phyloP scores from a whole-genome alignment of 352 stramenopile genomes.

The Phytophthora boehmeriae region DNA sequence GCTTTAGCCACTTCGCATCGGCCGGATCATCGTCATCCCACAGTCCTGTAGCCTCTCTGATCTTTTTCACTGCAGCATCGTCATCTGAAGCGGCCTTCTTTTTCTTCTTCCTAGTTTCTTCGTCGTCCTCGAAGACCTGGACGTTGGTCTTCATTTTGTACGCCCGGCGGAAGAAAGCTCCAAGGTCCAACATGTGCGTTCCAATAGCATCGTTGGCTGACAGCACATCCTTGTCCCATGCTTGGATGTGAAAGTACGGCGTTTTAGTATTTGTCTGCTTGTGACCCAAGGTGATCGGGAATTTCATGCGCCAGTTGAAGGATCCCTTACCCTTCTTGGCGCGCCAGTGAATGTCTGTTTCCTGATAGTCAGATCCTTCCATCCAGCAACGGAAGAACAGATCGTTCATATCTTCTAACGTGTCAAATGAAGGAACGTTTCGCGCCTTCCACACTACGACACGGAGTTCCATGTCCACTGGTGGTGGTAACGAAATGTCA shows the following conservation, averaged over 20 bases:
- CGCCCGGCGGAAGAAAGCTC: constrained; percentile 70
- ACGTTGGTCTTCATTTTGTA: constrained; percentile 81
- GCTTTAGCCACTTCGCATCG: constrained; percentile 86
- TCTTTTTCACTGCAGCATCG: constrained; percentile 81
- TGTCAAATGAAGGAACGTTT: constrained; percentile 88
- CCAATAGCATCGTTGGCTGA: constrained; percentile 93
- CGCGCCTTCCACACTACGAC: constrained; percentile 93
- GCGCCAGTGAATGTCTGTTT: constrained; percentile 95
- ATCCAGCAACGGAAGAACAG: constrained; percentile 93
- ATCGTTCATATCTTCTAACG: constrained; percentile 92
- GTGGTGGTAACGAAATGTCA: constrained; percentile 85
- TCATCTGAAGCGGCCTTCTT: constrained; percentile 80
- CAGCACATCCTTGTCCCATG: constrained; percentile 95
- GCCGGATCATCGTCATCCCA: constrained; percentile 85
- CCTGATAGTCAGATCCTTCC: constrained; percentile 76
- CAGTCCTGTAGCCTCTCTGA: constrained; percentile 82
- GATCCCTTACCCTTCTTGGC: constrained; percentile 93
- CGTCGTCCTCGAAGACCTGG: constrained; percentile 86
- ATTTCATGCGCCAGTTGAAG: constrained; percentile 96
- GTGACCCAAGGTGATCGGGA: constrained; percentile 86
- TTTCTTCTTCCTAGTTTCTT: constrained; percentile 75
- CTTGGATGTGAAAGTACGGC: constrained; percentile 93
- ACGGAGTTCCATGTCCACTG: constrained; percentile 90
- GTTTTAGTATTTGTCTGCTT: constrained; percentile 91
- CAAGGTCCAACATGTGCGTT: constrained; percentile 83